A percentile compares a stretch with the other conserved stretches of the same genome.
These are phyloP conservation scores for Leishmania aethiopica DNA, from an alignment of 208 protist species.

Conservation along the genomic window DNA sequence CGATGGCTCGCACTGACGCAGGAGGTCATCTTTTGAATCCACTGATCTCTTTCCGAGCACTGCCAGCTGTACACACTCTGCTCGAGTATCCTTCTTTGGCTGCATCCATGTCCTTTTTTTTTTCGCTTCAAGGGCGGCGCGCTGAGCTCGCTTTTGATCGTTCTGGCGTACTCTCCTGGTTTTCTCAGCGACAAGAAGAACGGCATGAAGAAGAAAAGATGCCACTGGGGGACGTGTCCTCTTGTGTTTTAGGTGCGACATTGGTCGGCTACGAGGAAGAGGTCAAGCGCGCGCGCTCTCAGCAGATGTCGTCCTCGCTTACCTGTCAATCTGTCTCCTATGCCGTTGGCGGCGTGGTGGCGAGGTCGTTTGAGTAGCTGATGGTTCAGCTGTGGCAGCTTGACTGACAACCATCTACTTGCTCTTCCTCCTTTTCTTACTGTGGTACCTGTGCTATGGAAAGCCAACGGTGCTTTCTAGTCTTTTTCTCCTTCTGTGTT, in stretches of 20 bases:
- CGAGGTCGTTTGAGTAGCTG: background rate
- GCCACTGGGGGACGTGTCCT: background rate
- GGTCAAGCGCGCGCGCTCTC: no score
- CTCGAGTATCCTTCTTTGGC: background rate
- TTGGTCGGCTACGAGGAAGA: background rate
- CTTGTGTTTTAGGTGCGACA: background rate
- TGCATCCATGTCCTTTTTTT: background rate
- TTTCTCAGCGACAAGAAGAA: background rate
- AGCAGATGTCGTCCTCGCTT: background rate
- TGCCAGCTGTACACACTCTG: background rate
- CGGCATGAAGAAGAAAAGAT: background rate
- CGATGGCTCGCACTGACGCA: conserved; percentile 18
- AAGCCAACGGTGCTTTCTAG: background rate
- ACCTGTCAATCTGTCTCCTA: background rate
- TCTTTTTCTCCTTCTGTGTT: background rate
- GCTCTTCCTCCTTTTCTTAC: background rate
- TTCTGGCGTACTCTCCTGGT: background rate
- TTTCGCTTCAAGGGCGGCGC: background rate
- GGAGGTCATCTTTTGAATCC: no score
- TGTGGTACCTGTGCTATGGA: background rate
- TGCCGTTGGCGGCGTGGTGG: background rate
- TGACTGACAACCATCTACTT: background rate
- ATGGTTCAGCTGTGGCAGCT: background rate
- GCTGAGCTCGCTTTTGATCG: background rate
- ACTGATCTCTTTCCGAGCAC: background rate